Conservation (phyloP, 306 rosid species). For the Ochetophila trinervis region DNA sequence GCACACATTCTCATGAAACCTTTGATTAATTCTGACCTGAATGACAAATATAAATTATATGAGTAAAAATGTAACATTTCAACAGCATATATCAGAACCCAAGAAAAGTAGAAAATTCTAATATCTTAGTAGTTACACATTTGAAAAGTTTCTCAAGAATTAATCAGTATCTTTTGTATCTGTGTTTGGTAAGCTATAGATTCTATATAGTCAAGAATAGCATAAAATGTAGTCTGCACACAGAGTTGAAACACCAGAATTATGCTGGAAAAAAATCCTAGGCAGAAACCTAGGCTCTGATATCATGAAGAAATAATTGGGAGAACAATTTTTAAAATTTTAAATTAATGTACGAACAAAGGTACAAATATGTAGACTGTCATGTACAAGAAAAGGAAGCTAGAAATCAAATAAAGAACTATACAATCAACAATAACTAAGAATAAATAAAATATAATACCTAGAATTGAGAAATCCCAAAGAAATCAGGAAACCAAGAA, state of each 20-base stretch:
- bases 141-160: constrained; percentile 2
- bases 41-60: constrained; percentile 18
- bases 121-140: neutral
- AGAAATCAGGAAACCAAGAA: neutral
- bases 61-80: constrained; percentile 14
- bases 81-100: constrained; percentile 1
- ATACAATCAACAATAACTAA: too few relatives aligned
- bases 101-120: constrained; percentile 2
- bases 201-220: constrained; percentile 23
- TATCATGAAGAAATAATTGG: too few relatives aligned
- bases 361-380: too few relatives aligned
- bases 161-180: constrained; percentile 10
- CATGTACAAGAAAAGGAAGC: too few relatives aligned
- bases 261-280: too few relatives aligned
- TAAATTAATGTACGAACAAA: too few relatives aligned
- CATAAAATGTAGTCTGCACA: neutral
- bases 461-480: neutral
- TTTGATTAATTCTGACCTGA: constrained; percentile 88
- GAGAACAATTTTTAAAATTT: too few relatives aligned
- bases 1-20: constrained; percentile 74
- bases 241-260: neutral
- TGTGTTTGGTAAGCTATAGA: neutral
- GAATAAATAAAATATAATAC: neutral
- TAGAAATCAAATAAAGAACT: too few relatives aligned
- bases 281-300: too few relatives aligned